Evolutionary conservation across 345 rosid species (phyloP).

Genomic region (Excoecaria cochinchinensis): DNA sequence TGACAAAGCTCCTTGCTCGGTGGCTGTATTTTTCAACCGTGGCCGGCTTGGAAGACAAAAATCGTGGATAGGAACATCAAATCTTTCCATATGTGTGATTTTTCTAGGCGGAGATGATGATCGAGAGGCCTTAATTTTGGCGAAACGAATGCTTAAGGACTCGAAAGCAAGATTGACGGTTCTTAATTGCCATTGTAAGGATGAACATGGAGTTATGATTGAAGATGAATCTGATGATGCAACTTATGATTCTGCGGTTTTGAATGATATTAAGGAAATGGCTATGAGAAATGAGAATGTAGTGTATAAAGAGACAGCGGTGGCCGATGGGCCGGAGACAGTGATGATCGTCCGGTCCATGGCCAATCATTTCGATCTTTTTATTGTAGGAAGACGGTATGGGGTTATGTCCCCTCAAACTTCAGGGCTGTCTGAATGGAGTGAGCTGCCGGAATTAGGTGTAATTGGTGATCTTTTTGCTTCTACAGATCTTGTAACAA

Average conservation of each 20-base stretch:
- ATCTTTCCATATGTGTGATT: conserved; percentile 26
- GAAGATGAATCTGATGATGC: conserved; percentile 19
- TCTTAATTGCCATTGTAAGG: conserved; percentile 20
- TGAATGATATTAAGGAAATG: conserved; percentile 31
- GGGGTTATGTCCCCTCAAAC: conserved; percentile 33
- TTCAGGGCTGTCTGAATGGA: conserved; percentile 53
- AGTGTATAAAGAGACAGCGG: conserved; percentile 27
- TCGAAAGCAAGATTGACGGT: conserved; percentile 32
- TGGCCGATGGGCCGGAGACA: conserved; percentile 41
- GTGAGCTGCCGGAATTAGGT: conserved; percentile 67
- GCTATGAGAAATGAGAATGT: background rate
- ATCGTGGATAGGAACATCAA: no score
- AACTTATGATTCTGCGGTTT: conserved; percentile 23
- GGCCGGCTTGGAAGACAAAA: background rate
- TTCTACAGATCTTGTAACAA: conserved; percentile 41
- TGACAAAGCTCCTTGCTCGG: conserved; percentile 56
- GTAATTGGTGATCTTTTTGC: conserved; percentile 64
- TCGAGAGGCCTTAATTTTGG: conserved; percentile 48
- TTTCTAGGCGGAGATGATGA: conserved; percentile 71
- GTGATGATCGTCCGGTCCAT: conserved; percentile 29
- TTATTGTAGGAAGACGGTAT: conserved; percentile 53
- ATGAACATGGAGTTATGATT: no score
- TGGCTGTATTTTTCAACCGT: conserved; percentile 31
- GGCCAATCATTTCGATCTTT: conserved; percentile 37
- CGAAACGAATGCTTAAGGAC: conserved; percentile 45